These are phyloP conservation scores for Adenanthera pavonina DNA, from an alignment of 306 rosid genomes.

Conservation along the genomic window DNA sequence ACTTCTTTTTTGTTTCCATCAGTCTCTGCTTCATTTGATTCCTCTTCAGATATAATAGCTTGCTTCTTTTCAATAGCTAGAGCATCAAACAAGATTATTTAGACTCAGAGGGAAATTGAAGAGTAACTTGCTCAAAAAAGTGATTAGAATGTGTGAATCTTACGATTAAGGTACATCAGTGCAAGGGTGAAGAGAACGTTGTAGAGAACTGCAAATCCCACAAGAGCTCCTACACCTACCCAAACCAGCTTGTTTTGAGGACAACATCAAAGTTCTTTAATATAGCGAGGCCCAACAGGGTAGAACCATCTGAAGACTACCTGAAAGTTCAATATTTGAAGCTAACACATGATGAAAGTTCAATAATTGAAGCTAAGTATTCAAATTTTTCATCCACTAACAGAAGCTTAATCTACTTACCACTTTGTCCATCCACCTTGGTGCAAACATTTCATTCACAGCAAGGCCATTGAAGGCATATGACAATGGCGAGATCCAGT, in stretches of 20 bases:
- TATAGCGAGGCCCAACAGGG: constrained; percentile 63
- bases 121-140: background rate
- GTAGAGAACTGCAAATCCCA: constrained; percentile 68
- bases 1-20: constrained; percentile 87
- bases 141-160: constrained; percentile 41
- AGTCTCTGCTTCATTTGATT: constrained; percentile 59
- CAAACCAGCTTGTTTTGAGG: constrained; percentile 68
- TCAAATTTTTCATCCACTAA: background rate
- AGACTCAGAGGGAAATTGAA: background rate
- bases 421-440: constrained; percentile 81
- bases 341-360: constrained; percentile 50
- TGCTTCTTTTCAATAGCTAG: constrained; percentile 80
- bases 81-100: constrained; percentile 36
- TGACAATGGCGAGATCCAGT: constrained; percentile 86
- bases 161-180: constrained; percentile 84
- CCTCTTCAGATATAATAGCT: constrained; percentile 83
- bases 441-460: constrained; percentile 87
- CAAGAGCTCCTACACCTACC: constrained; percentile 78
- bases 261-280: constrained; percentile 57
- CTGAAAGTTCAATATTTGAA: constrained; percentile 12
- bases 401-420: constrained; percentile 44
- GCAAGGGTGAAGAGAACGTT: constrained; percentile 80
- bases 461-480: constrained; percentile 77
- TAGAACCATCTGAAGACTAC: too few relatives aligned
- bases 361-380: constrained; percentile 8